phyloP scores from a whole-genome alignment of 768 basidiomycete species.

The Panaeolus cyanescens region DNA sequence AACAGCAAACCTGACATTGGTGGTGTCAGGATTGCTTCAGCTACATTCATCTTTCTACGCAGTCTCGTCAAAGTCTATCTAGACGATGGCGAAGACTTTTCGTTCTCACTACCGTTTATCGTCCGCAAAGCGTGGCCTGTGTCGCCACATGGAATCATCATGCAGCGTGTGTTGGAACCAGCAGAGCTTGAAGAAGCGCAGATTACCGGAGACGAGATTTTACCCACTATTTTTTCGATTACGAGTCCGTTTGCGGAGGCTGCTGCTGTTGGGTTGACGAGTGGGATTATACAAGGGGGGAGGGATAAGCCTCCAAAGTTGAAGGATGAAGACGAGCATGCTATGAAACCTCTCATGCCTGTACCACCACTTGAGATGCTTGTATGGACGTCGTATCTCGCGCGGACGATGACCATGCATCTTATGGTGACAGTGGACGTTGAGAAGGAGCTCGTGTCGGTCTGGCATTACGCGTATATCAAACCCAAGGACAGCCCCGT shows the following conservation, averaged over 20 bases:
- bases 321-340: constrained; percentile 57
- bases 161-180: constrained; percentile 72
- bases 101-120: constrained; percentile 80
- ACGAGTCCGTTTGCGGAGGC: constrained; percentile 79
- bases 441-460: constrained; percentile 51
- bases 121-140: constrained; percentile 80
- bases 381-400: constrained; percentile 57
- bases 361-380: constrained; percentile 68
- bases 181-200: constrained; percentile 68
- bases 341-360: constrained; percentile 49
- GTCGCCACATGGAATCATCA: constrained; percentile 75
- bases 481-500: constrained; percentile 58
- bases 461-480: constrained; percentile 76
- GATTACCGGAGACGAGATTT: constrained; percentile 60
- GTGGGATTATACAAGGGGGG: constrained; percentile 55
- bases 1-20: constrained; percentile 35
- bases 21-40: constrained; percentile 44
- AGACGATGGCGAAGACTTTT: constrained; percentile 71
- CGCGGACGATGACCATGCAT: constrained; percentile 47
- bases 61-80: constrained; percentile 74
- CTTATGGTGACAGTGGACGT: constrained; percentile 61
- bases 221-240: constrained; percentile 83
- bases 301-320: constrained; percentile 35
- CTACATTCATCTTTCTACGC: constrained; percentile 77
- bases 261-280: constrained; percentile 67